Base-by-base conservation (phyloP, 768 basidiomycete species). In the Kwoniella dendrophila region DNA sequence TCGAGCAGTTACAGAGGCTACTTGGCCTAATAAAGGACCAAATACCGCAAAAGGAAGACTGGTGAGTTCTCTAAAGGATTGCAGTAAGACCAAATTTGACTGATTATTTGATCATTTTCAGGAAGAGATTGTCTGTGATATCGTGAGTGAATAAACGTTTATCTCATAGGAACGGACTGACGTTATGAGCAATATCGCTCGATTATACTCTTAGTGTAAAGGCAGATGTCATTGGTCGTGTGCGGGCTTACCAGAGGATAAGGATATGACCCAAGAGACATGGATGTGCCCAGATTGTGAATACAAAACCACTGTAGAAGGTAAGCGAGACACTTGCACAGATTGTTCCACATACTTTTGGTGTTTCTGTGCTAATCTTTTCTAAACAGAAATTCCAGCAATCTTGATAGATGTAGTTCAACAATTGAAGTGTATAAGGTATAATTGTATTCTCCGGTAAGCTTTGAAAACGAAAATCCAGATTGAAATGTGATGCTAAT, bases 191-290 rank as follows among this genome's bases (percentile, higher is more conserved):
- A 33, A 33, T 32, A 20, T 33, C 32, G 29, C 8, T 3, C 30
- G 33, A 52, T 22, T 16, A 29, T n/a, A 38, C 24, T 3, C 20
- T 22, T n/a, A 59, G 33, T 62, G 60, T 40, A 51, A 51, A 24
- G 60, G 60, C 24, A 61, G 59, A 36, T 62, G 60, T 41, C 60
- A 62, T 27, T 62, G 60, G 60, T 48, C 32, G 7, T 62, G 60
- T 36, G 52, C 60, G 1, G 60, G 60, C 4, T 30, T 62, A 16
- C 41, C 52, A 4, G 60, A 62, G 36, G 53, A 56, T 10, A 33
- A 53, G 11, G 60, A 62, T 20, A 62, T 62, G 60, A 32, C 60
- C 2, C 16, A 56, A 2, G 60, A 62, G 53, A 62, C 38, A 22
- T 62, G 60, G 60, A 41, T 56, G 6, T 62, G 60, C 30, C 60